Conservation (phyloP, 129 eudicot species). For the Saposhnikovia divaricata region DNA sequence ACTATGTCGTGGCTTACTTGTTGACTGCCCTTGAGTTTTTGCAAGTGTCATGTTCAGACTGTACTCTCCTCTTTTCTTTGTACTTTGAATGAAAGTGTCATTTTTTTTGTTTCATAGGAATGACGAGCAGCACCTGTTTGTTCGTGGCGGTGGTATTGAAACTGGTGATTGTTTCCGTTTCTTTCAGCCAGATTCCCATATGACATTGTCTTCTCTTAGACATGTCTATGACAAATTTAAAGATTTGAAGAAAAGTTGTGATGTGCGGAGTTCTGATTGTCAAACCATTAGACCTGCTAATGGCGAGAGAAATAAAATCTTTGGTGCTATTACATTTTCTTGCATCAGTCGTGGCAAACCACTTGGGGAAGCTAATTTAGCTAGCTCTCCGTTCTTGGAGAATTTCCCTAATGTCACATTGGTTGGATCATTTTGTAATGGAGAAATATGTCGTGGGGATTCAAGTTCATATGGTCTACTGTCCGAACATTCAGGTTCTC, state of each 20-base stretch:
- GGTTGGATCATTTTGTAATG: not conserved
- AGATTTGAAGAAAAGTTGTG: not conserved
- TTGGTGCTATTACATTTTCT: not conserved
- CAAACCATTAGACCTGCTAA: not conserved
- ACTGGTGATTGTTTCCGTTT: constrained; percentile 1
- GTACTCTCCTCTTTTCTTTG: not conserved
- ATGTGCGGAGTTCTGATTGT: not conserved
- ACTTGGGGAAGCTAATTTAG: not conserved
- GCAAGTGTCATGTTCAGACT: not conserved
- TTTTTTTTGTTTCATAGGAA: not conserved
- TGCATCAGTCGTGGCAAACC: not conserved
- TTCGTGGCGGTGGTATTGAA: not conserved
- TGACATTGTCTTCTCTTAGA: not conserved
- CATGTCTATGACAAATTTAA: not conserved
- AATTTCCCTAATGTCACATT: not conserved
- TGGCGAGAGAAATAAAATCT: not conserved
- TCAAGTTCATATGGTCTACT: not conserved
- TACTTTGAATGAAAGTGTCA: not conserved
- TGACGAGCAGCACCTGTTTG: not conserved
- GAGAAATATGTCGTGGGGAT: constrained; percentile 2
- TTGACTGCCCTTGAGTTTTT: not conserved
- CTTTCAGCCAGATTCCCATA: not conserved
- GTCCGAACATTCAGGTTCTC: not conserved
- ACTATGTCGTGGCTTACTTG: not conserved
- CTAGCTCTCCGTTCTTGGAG: constrained; percentile 2